These are phyloP conservation scores for Phaffomyces thermotolerans DNA, from an alignment of 805 yeast species.

Conservation along the genomic window DNA sequence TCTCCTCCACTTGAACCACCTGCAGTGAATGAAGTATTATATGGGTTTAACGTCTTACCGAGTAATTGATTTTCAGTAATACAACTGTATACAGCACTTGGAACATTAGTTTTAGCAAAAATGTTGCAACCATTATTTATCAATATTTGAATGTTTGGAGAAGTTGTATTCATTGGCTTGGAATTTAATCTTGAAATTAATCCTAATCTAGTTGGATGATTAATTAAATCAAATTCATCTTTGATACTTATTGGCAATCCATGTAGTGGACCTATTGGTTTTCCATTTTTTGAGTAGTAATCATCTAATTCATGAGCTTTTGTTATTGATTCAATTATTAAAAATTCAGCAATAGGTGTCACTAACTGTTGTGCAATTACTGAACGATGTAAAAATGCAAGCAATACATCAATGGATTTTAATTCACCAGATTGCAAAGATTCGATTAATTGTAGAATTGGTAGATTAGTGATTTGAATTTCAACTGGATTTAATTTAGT, in stretches of 20 bases:
- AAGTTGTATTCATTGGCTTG: conserved; percentile 27
- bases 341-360: conserved; percentile 25
- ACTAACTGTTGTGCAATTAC: conserved; percentile 44
- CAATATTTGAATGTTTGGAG: conserved; percentile 32
- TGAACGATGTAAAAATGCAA: conserved; percentile 50
- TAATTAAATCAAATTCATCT: conserved; percentile 31
- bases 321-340: conserved; percentile 46
- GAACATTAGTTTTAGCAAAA: conserved; percentile 44
- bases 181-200: conserved; percentile 31
- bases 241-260: conserved; percentile 60
- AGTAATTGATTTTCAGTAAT: conserved; percentile 36
- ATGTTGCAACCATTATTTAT: conserved; percentile 42
- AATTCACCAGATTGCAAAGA: conserved; percentile 24
- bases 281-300: conserved; percentile 35
- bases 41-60: conserved; percentile 39
- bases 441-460: conserved; percentile 22
- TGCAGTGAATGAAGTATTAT: conserved; percentile 31
- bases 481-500: not conserved
- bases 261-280: conserved; percentile 53
- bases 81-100: conserved; percentile 39
- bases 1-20: conserved; percentile 52
- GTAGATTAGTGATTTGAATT: not conserved
- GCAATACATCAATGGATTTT: conserved; percentile 35
- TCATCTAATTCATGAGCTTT: conserved; percentile 48
- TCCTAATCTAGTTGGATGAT: conserved; percentile 41